Conservation (phyloP, 331 rosid species). For the Rhamnella rubrinervis region DNA sequence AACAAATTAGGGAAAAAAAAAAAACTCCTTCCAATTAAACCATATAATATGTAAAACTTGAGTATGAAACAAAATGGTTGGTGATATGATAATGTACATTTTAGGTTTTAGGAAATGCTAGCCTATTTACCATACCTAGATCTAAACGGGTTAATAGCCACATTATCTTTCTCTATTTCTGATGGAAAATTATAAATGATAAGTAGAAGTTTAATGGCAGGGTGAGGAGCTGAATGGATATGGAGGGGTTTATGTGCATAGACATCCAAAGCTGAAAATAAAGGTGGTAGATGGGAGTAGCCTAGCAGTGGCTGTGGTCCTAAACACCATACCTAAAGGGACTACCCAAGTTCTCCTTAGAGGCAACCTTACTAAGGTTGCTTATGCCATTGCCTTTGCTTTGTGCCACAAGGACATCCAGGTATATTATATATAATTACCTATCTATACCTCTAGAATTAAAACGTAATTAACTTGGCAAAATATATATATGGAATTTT, state of each 20-base stretch:
- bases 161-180: too few relatives aligned
- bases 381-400: slow-evolving; percentile 50
- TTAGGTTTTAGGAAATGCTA: too few relatives aligned
- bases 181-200: not conserved
- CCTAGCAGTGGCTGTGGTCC: slow-evolving; percentile 58
- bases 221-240: slow-evolving; percentile 52
- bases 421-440: slow-evolving; percentile 31
- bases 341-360: slow-evolving; percentile 54
- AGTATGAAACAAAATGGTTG: too few relatives aligned
- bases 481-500: not conserved
- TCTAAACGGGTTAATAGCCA: too few relatives aligned
- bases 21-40: too few relatives aligned
- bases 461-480: too few relatives aligned
- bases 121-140: too few relatives aligned
- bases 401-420: slow-evolving; percentile 61
- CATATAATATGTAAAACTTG: too few relatives aligned
- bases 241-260: slow-evolving; percentile 54
- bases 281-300: slow-evolving; percentile 83
- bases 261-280: slow-evolving; percentile 50
- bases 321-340: slow-evolving; percentile 60
- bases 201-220: slow-evolving; percentile 22
- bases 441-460: too few relatives aligned
- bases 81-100: too few relatives aligned
- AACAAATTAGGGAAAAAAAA: too few relatives aligned
- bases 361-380: slow-evolving; percentile 63